Evolutionary conservation across 345 rosid genomes (phyloP), one percentile per base, ranked within the genome.

Genomic region (Camelina hispida): DNA sequence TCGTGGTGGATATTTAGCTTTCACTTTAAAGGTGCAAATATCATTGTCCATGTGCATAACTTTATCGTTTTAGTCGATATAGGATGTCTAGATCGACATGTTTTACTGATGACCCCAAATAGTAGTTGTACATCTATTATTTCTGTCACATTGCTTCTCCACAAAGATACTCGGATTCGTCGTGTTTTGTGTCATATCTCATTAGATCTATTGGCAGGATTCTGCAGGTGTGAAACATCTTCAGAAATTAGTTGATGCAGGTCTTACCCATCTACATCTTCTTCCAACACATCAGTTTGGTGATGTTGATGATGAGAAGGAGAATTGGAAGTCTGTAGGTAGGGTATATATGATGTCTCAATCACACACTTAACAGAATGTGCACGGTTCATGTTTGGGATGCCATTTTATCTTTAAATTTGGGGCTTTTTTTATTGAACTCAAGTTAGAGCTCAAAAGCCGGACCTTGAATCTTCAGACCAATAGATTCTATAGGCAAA

Each of bases 251-350:
- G 87, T 90, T 52, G 80, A 81, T 78, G 96, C 98, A 79, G 98
- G 98, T 70, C 78, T 94, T 69, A 88, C 89, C 79, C 98, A 93
- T 75, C 78, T 93, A 70, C 98, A 93, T 79, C 83, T 91, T 79
- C 87, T 93, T 77, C 98, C 98, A 13, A 79, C 90, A 77, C 91
- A 81, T 81, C 98, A 93, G 72, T 93, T 93, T 79, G 96, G 84
- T 71, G 94, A 81, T 70, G 94, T 93, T 78, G 93, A 86, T 58
- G 98, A 91, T 48, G 84, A 82, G 78, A 93, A 87, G 77, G 85
- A 87, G 82, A 91, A 89, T 1, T 93, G 98, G 98, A 87, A 87
- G 88, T 65, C 35, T 72, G 83, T 86, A 42, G 98, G 98, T 91
- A 86, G 76, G 83, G 9, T 50, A 65, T 50, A 14, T 47, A n/a